Evolutionary conservation across 192 early-diverging fungal genomes (phyloP), one percentile per base, ranked within the genome.

Genomic region (Borealophlyctis nickersoniae): DNA sequence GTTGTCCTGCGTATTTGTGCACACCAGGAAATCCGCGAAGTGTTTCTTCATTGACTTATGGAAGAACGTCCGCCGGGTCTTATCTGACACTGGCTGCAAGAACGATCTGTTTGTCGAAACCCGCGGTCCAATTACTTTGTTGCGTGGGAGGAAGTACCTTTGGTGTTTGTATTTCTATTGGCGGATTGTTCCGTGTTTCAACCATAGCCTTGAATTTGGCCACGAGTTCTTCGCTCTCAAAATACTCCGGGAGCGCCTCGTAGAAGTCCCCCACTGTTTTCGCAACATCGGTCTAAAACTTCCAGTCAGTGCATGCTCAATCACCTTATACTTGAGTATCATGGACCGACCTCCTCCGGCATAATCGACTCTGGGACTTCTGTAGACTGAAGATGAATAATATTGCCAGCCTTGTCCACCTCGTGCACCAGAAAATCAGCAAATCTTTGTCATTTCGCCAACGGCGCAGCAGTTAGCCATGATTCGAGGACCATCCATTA

Each of bases 371-470:
- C 53, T 30, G 76, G 63, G 4, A 30, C 26, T 26, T 66, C 74
- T 5, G 67, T 60, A 23, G 70, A 54, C n/a, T 49, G 48, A n/a
- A 98, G 71, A 45, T 86, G 88, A 7, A 94, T 86, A 1, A 90
- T 81, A 26, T 82, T 66, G 22, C 91, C 91, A 23, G 73, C 59
- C 32, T 66, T 56, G 65, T 89, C 88, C 19, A 98, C 88, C 81
- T 98, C 96, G 74, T 93, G 88, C 27, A 98, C 96, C 33, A 93
- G 75, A 74, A 98, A 98, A 71, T 98, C 96, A 0, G 83, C 74
- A 52, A 80, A 88, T 64, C 94, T 90, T n/a, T n/a, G 67, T 69
- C 4, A 13, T 26, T 13, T 35, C 56, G 16, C 14, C 24, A n/a
- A 58, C 14, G 31, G 7, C 4, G 34, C 22, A 30, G 19, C 19